Percentiles rank a stretch among this genome's conserved stretches.
These are phyloP conservation scores for Penicillium angulare DNA, from an alignment of 495 filamentous ascomycete species.

Conservation along the genomic window DNA sequence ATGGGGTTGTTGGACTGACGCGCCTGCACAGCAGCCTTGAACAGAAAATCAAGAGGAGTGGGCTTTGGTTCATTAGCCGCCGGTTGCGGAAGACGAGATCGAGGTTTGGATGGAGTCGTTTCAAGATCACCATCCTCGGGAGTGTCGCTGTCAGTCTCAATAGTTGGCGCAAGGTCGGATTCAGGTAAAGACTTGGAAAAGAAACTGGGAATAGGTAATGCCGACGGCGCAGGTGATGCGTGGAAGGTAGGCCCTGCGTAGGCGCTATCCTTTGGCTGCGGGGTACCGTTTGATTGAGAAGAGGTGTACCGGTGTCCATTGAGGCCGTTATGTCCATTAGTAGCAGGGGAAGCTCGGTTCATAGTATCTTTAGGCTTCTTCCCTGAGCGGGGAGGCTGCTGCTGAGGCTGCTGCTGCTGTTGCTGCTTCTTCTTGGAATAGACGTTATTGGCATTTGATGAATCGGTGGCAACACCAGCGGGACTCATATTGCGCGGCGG, in stretches of 20 bases:
- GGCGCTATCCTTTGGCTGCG: slow-evolving; percentile 48
- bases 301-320: slow-evolving; percentile 26
- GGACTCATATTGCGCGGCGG: slow-evolving; percentile 41
- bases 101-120: slow-evolving; percentile 44
- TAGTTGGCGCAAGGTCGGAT: slow-evolving; percentile 34
- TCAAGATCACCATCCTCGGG: slow-evolving; percentile 36
- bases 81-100: slow-evolving; percentile 20
- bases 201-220: slow-evolving; percentile 91
- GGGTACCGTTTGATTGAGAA: not conserved
- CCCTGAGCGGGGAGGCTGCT: slow-evolving; percentile 28
- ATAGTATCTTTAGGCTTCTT: slow-evolving; percentile 36
- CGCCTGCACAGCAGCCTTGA: slow-evolving; percentile 77
- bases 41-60: slow-evolving; percentile 84
- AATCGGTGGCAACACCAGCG: slow-evolving; percentile 30
- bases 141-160: slow-evolving; percentile 40
- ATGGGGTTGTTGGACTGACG: slow-evolving; percentile 38
- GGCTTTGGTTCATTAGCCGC: slow-evolving; percentile 48
- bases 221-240: slow-evolving; percentile 86
- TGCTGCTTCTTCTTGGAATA: slow-evolving; percentile 45
- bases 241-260: slow-evolving; percentile 97
- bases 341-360: slow-evolving; percentile 26
- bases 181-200: slow-evolving; percentile 78
- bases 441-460: slow-evolving; percentile 23
- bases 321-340: slow-evolving; percentile 4
- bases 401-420: too few species aligned